Evolutionary conservation across 306 rosid genomes (phyloP).

Genomic region (Cercis canadensis): DNA sequence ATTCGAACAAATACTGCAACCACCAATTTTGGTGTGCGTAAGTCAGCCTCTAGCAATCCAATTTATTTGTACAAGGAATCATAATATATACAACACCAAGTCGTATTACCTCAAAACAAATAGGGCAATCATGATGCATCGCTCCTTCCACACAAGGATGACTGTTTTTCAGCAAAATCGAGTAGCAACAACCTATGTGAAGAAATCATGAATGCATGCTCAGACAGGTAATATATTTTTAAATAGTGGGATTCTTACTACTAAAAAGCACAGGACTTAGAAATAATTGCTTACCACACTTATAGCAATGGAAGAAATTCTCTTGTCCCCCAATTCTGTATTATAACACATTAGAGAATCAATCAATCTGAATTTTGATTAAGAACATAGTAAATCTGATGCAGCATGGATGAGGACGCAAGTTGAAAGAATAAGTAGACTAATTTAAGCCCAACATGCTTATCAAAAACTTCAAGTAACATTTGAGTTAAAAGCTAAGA

Average conservation of each 20-base stretch:
- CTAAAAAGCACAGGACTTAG: background rate
- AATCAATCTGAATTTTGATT: conserved; percentile 10
- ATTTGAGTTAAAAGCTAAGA: too few relatives aligned
- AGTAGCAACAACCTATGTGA: conserved; percentile 78
- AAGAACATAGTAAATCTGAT: background rate
- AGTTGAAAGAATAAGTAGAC: too few relatives aligned
- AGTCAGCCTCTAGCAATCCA: conserved; percentile 22
- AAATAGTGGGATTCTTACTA: background rate
- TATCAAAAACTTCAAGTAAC: too few relatives aligned
- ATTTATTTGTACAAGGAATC: background rate
- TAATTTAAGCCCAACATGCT: too few relatives aligned
- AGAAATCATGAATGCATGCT: background rate
- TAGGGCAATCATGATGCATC: conserved; percentile 93
- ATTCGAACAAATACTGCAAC: conserved; percentile 80
- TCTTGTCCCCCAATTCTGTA: conserved; percentile 79
- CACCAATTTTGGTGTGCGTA: conserved; percentile 26
- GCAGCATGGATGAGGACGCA: background rate
- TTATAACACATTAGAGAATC: conserved; percentile 23
- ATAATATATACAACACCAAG: background rate
- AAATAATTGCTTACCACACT: conserved; percentile 65
- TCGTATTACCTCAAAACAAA: conserved; percentile 82
- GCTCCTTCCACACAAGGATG: conserved; percentile 97
- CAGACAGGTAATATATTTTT: background rate
- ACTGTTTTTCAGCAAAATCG: conserved; percentile 60
- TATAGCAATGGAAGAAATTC: conserved; percentile 84